A percentile compares a stretch with the other conserved stretches of the same genome.
Conservation (phyloP, 441 rosid genomes). For the Isatis lusitanica region DNA sequence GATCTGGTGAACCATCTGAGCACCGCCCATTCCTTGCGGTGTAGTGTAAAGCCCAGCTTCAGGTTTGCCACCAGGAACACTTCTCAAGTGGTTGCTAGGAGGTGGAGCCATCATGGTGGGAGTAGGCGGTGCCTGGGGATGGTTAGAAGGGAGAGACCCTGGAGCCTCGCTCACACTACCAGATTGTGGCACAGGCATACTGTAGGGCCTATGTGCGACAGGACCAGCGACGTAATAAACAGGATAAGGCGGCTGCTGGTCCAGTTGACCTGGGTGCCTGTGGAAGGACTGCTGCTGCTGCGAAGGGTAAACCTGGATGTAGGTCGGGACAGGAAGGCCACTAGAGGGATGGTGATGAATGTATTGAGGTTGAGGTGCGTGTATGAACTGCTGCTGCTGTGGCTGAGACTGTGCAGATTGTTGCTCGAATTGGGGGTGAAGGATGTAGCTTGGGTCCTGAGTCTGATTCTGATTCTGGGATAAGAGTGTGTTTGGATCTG, state of each 20-base stretch:
- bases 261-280: constrained; percentile 53
- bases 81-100: constrained; percentile 54
- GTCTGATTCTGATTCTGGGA: constrained; percentile 60
- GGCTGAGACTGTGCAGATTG: constrained; percentile 46
- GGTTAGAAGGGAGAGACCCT: constrained; percentile 46
- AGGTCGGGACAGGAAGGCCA: constrained; percentile 58
- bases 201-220: constrained; percentile 52
- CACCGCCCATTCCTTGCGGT: constrained; percentile 44
- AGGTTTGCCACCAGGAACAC: constrained; percentile 56
- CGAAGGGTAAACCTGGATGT: constrained; percentile 70
- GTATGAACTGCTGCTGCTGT: constrained; percentile 64
- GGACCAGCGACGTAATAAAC: constrained; percentile 59
- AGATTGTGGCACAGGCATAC: constrained; percentile 63
- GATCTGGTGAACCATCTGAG: constrained; percentile 63
- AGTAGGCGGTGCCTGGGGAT: constrained; percentile 56
- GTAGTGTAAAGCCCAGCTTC: constrained; percentile 70
- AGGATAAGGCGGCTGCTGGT: constrained; percentile 81
- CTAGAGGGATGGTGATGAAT: constrained; percentile 71
- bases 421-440: constrained; percentile 65
- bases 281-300: constrained; percentile 63
- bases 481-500: constrained; percentile 53
- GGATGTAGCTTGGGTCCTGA: constrained; percentile 62
- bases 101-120: constrained; percentile 55
- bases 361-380: constrained; percentile 59
- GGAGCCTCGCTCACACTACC: constrained; percentile 51